Conservation (phyloP, 2,329 filamentous ascomycete genomes). For the Colletotrichum viniferum region DNA sequence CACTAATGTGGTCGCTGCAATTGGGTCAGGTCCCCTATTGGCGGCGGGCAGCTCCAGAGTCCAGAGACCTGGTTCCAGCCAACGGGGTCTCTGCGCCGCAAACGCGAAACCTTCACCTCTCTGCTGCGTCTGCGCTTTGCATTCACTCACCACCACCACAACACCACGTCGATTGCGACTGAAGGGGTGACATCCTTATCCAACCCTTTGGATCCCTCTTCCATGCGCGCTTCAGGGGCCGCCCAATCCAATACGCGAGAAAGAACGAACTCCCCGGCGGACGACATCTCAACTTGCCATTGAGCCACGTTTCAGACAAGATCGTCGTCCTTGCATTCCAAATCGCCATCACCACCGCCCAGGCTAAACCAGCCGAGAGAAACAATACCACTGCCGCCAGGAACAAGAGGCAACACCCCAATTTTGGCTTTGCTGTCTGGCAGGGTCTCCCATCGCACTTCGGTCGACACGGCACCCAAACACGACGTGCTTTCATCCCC, state of each 20-base stretch:
- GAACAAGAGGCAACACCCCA: constrained; percentile 5
- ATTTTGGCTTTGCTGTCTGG: neutral
- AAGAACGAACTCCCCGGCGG: neutral
- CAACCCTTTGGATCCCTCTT: neutral
- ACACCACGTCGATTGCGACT: neutral
- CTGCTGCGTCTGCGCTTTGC: neutral
- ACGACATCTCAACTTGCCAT: constrained; percentile 17
- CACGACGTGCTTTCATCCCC: neutral
- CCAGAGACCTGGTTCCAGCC: neutral
- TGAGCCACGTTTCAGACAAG: constrained; percentile 15
- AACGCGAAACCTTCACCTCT: neutral
- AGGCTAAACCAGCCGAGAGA: neutral
- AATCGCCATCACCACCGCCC: neutral
- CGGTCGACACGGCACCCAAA: neutral
- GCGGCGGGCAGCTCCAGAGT: neutral
- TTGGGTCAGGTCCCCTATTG: neutral
- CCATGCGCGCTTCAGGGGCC: neutral
- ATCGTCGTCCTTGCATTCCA: constrained; percentile 1
- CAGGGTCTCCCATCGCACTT: constrained; percentile 15
- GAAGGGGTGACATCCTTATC: neutral
- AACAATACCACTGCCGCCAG: neutral
- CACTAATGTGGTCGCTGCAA: neutral
- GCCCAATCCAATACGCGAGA: neutral
- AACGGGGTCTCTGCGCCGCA: constrained; percentile 1
- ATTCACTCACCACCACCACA: neutral